phyloP scores from a whole-genome alignment of 176 grass and related monocot genomes.

The Juncus inflexus region DNA sequence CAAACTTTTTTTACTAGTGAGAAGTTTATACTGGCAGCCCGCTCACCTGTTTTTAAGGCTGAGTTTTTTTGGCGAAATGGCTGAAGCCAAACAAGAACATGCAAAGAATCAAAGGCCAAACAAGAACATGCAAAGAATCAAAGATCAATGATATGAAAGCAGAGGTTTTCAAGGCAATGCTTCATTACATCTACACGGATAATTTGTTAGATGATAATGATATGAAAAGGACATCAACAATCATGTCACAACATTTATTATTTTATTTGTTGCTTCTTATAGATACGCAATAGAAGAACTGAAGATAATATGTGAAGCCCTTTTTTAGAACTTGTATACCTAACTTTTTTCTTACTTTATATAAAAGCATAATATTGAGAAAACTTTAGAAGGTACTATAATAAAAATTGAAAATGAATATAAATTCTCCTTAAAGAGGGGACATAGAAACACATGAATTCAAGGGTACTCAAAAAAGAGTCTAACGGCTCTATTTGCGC shows the following conservation, averaged over 20 bases:
- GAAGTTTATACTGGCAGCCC: neutral
- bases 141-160: conserved; percentile 4
- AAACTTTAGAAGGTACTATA: too few relatives aligned
- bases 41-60: conserved; percentile 10
- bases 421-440: too few relatives aligned
- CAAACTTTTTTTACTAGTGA: too few relatives aligned
- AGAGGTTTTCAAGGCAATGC: conserved; percentile 11
- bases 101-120: neutral
- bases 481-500: too few relatives aligned
- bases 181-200: conserved; percentile 7
- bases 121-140: neutral
- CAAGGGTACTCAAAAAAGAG: too few relatives aligned
- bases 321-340: too few relatives aligned
- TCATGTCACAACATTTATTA: conserved; percentile 11
- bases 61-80: conserved; percentile 5
- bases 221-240: neutral
- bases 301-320: conserved; percentile 8
- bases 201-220: neutral
- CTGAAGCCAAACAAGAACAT: neutral
- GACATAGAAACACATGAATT: too few relatives aligned
- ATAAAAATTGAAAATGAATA: too few relatives aligned
- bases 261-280: conserved; percentile 14
- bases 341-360: too few relatives aligned
- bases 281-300: conserved; percentile 15
- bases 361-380: too few relatives aligned